Conservation (phyloP, 1,284 basidiomycete species). For the Coniferiporia sulphurascens region DNA sequence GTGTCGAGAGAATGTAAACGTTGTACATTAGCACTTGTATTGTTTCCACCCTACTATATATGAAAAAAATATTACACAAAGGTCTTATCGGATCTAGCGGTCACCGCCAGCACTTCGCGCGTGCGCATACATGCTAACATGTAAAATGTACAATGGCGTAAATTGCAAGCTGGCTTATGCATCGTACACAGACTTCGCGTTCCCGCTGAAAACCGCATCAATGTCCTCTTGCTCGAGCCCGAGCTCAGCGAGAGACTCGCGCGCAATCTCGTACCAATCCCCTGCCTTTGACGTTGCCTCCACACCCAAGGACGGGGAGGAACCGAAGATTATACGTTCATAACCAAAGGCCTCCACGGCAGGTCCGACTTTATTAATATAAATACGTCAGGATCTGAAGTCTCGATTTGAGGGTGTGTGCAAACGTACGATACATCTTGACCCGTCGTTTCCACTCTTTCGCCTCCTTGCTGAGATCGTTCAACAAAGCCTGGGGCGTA, state of each 20-base stretch:
- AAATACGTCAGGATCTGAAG: not conserved
- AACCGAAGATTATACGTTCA: constrained; percentile 53
- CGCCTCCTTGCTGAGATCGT: constrained; percentile 43
- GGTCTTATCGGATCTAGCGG: too few species aligned
- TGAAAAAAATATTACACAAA: too few species aligned
- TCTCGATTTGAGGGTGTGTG: constrained; percentile 18
- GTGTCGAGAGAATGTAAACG: constrained; percentile 5
- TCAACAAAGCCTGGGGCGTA: constrained; percentile 48
- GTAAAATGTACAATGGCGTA: not conserved
- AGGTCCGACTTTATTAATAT: constrained; percentile 54
- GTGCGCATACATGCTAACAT: not conserved
- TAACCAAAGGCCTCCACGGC: constrained; percentile 65
- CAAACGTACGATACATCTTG: constrained; percentile 82
- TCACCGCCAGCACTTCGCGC: not conserved
- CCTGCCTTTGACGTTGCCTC: constrained; percentile 42
- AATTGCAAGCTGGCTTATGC: constrained; percentile 4
- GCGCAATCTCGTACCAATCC: constrained; percentile 80
- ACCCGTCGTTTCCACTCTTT: constrained; percentile 78
- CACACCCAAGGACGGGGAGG: constrained; percentile 42
- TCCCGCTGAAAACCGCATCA: constrained; percentile 65
- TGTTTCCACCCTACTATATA: too few species aligned
- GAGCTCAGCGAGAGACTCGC: constrained; percentile 78
- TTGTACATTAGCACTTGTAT: not conserved
- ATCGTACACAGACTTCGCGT: constrained; percentile 62
- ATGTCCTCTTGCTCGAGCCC: constrained; percentile 75